These are phyloP conservation scores for Tillandsia leiboldiana DNA, from an alignment of 176 grass and related monocot genomes.

Conservation along the genomic window DNA sequence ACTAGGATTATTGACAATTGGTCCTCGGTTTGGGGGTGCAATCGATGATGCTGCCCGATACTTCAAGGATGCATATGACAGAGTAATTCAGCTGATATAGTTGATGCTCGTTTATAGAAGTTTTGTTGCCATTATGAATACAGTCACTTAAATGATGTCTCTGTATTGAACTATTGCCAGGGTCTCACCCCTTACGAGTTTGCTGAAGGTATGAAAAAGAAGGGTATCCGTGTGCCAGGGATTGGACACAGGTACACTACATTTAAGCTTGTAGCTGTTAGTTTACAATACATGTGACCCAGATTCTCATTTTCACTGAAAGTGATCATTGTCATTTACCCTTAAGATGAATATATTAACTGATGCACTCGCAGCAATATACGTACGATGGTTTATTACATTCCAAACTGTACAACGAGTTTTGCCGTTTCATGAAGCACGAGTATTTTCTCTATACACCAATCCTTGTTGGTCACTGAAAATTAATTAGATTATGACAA, in stretches of 20 bases:
- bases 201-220: constrained; percentile 99
- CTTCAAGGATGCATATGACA: constrained; percentile 98
- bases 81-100: constrained; percentile 32
- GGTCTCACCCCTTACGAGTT: constrained; percentile 88
- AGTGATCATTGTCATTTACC: not conserved
- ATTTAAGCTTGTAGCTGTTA: not conserved
- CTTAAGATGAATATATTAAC: not conserved
- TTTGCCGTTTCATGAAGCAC: too few species aligned
- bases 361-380: not conserved
- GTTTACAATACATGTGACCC: not conserved
- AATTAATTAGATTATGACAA: too few species aligned
- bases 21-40: constrained; percentile 94
- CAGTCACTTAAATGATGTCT: not conserved
- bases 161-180: constrained; percentile 18
- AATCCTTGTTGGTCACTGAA: too few species aligned
- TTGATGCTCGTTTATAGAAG: not conserved
- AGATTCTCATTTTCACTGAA: not conserved
- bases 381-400: too few species aligned
- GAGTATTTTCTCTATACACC: too few species aligned
- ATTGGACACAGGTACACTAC: constrained; percentile 82
- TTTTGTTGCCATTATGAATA: not conserved
- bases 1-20: constrained; percentile 88
- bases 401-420: too few species aligned
- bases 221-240: constrained; percentile 92
- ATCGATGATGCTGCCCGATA: constrained; percentile 98